phyloP scores from a whole-genome alignment of 208 protist species.

The Leishmania braziliensis region DNA sequence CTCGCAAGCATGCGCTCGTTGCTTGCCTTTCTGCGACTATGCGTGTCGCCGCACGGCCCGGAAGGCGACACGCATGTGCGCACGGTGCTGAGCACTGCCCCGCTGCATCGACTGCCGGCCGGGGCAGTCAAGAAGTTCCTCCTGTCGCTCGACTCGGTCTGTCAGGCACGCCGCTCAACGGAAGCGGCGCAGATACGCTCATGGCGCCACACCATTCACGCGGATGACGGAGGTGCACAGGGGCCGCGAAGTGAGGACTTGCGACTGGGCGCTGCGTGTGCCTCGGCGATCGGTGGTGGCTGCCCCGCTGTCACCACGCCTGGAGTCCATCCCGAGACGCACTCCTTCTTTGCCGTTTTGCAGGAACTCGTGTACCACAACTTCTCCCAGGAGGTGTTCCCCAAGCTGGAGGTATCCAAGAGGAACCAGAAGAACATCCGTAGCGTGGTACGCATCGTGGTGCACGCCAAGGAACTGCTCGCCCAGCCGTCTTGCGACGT shows the following conservation, averaged over 20 bases:
- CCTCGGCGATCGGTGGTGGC: neutral
- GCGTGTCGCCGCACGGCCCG: conserved; percentile 46
- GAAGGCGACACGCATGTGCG: conserved; percentile 60
- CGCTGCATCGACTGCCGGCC: conserved; percentile 37
- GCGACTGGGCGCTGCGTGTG: neutral
- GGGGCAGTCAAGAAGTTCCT: conserved; percentile 46
- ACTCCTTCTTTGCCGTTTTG: conserved; percentile 62
- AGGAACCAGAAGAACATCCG: conserved; percentile 46
- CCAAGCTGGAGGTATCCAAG: conserved; percentile 51
- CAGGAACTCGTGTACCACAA: conserved; percentile 57
- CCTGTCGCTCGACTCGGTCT: conserved; percentile 46
- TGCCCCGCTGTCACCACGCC: neutral
- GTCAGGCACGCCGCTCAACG: conserved; percentile 26
- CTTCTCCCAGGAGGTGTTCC: conserved; percentile 38
- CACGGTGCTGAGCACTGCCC: conserved; percentile 43
- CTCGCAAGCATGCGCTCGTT: conserved; percentile 41
- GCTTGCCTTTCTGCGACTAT: conserved; percentile 66
- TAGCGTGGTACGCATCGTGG: conserved; percentile 37
- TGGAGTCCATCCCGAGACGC: conserved; percentile 27
- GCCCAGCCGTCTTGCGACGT: conserved; percentile 43
- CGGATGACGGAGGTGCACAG: neutral
- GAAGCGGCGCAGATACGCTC: conserved; percentile 19
- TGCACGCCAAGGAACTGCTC: conserved; percentile 43
- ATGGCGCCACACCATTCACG: conserved; percentile 19
- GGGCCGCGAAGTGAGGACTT: neutral